These are phyloP conservation scores for Allantophomopsis lycopodina DNA, from an alignment of 2,329 filamentous ascomycete genomes.

Conservation along the genomic window DNA sequence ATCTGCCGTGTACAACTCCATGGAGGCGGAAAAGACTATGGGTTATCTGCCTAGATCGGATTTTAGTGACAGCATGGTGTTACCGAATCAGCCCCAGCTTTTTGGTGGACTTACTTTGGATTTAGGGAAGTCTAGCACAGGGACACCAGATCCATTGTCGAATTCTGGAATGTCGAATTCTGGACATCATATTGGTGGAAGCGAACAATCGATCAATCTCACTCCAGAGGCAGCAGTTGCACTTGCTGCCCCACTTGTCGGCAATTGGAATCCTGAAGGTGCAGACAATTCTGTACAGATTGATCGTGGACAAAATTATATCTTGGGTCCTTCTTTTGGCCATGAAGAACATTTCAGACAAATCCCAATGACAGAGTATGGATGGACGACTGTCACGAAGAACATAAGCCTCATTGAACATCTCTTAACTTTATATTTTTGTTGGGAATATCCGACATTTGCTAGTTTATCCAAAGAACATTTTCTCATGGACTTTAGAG, in stretches of 20 bases:
- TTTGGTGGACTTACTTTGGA: neutral
- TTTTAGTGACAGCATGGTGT: neutral
- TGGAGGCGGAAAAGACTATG: neutral
- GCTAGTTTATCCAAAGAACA: conserved; percentile 45
- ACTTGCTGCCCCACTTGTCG: neutral
- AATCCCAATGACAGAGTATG: neutral
- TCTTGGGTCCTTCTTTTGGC: neutral
- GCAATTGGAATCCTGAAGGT: neutral
- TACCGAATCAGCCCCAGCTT: neutral
- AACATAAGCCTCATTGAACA: conserved; percentile 47
- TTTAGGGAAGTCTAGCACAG: neutral
- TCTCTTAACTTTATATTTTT: conserved; percentile 53
- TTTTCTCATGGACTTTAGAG: conserved; percentile 13
- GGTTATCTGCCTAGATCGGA: neutral
- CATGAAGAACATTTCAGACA: neutral
- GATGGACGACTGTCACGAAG: conserved; percentile 46
- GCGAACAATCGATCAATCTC: neutral
- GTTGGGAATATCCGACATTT: conserved; percentile 65
- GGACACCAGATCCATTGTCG: neutral
- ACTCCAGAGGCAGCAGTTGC: neutral
- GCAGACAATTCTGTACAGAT: neutral
- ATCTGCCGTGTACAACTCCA: neutral
- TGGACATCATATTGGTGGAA: too few species aligned
- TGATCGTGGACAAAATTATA: neutral
- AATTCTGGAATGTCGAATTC: neutral